Percentiles rank a stretch among this genome's conserved stretches.
phyloP scores from a whole-genome alignment of 148 eudicot genomes.

The Vaccinium darrowii region DNA sequence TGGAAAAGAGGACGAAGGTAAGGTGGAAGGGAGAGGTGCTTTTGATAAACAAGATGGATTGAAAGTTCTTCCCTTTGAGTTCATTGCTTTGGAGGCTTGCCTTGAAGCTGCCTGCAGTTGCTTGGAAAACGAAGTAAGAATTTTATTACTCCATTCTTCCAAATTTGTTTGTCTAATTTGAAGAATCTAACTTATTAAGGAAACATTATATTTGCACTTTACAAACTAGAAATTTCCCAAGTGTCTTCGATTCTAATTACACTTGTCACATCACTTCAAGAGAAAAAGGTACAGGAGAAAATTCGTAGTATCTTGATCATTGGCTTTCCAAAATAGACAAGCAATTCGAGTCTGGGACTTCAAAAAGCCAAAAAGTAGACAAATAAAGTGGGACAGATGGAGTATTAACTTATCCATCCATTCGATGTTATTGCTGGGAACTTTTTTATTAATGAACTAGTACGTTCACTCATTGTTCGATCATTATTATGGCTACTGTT shows the following conservation, averaged over 20 bases:
- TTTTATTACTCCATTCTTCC: neutral
- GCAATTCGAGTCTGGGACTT: neutral
- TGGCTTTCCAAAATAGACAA: neutral
- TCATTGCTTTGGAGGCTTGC: conserved; percentile 93
- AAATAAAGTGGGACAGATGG: neutral
- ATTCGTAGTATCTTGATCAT: neutral
- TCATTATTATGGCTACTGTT: neutral
- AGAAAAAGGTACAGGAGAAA: neutral
- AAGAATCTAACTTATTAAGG: neutral
- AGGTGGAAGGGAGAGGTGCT: conserved; percentile 59
- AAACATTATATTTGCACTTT: neutral
- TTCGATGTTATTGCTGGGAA: neutral
- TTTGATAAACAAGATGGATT: conserved; percentile 64
- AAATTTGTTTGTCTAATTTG: neutral
- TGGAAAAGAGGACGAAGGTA: conserved; percentile 36
- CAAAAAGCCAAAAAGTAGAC: neutral
- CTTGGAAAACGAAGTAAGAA: conserved; percentile 77
- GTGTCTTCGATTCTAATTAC: neutral
- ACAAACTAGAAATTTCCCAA: neutral
- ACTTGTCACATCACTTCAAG: neutral
- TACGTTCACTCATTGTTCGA: neutral
- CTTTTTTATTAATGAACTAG: neutral
- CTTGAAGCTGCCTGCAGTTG: conserved; percentile 94
- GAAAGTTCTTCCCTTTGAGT: conserved; percentile 92
- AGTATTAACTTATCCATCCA: neutral